A percentile compares a stretch with the other conserved stretches of the same genome.
Conservation (phyloP, 1,139 yeast genomes). For the Debaryomycetaceae sp. region DNA sequence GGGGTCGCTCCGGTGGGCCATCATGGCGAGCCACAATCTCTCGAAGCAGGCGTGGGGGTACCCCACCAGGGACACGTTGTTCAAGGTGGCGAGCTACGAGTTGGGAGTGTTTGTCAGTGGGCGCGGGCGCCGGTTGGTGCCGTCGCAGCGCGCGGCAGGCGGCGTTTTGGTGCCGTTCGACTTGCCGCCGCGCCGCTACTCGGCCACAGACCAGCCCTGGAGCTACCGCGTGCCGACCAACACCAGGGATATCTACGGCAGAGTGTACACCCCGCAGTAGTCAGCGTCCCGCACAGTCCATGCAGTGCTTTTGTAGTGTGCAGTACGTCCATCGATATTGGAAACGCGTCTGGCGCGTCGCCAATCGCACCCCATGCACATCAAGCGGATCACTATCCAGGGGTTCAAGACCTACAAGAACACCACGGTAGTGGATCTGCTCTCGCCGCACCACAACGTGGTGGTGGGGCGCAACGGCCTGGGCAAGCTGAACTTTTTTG, state of each 20-base stretch:
- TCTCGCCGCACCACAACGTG: slow-evolving; percentile 82
- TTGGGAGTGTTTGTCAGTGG: slow-evolving; percentile 47
- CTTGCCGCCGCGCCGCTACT: slow-evolving; percentile 44
- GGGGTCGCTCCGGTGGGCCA: slow-evolving; percentile 51
- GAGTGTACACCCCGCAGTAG: slow-evolving; percentile 1
- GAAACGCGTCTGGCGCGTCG: not conserved
- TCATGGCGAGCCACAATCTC: slow-evolving; percentile 64
- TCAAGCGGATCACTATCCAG: slow-evolving; percentile 61
- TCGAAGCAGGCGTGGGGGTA: slow-evolving; percentile 72
- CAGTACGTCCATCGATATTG: not conserved
- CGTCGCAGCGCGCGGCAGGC: slow-evolving; percentile 34
- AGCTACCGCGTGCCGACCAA: slow-evolving; percentile 6
- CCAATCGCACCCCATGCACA: slow-evolving; percentile 26
- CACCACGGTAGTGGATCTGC: slow-evolving; percentile 68
- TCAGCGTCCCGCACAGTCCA: not conserved
- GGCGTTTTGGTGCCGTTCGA: slow-evolving; percentile 44
- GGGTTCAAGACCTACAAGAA: slow-evolving; percentile 95
- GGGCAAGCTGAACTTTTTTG: slow-evolving; percentile 93
- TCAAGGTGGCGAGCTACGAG: slow-evolving; percentile 45
- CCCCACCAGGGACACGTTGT: slow-evolving; percentile 17
- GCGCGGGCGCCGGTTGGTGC: slow-evolving; percentile 21
- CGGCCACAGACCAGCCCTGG: slow-evolving; percentile 46
- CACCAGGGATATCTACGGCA: slow-evolving; percentile 5
- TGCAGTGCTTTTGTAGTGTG: slow-evolving; percentile 1
- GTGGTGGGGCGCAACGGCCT: slow-evolving; percentile 96